Conservation (phyloP, 2,329 filamentous ascomycete genomes). For the Sporothrix euskadiensis region DNA sequence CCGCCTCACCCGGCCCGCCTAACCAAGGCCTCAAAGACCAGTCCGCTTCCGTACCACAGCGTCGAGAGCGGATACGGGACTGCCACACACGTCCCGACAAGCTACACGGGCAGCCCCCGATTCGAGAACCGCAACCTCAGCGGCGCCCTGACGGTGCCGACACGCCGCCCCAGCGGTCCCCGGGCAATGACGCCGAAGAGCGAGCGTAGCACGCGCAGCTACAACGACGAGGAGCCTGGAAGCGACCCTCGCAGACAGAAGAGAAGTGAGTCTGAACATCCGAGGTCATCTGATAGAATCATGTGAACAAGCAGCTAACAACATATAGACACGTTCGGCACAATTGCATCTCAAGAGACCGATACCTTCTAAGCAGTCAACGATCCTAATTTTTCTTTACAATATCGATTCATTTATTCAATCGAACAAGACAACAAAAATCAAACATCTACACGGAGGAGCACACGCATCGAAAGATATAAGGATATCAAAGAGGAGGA, state of each 20-base stretch:
- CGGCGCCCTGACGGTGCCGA: slow-evolving; percentile 53
- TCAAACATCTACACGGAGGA: neutral
- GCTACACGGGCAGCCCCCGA: slow-evolving; percentile 55
- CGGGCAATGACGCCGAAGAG: slow-evolving; percentile 62
- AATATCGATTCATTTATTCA: neutral
- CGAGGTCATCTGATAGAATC: too few relatives aligned
- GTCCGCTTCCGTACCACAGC: slow-evolving; percentile 58
- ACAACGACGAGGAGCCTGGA: slow-evolving; percentile 48
- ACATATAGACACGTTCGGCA: slow-evolving; percentile 54
- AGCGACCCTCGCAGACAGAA: slow-evolving; percentile 54
- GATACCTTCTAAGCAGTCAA: slow-evolving; percentile 50
- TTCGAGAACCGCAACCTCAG: slow-evolving; percentile 60
- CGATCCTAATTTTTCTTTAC: neutral
- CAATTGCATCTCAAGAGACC: slow-evolving; percentile 53
- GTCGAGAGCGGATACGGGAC: slow-evolving; percentile 58
- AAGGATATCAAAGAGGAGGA: neutral
- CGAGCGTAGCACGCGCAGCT: slow-evolving; percentile 40
- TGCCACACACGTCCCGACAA: slow-evolving; percentile 44
- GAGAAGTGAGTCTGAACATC: slow-evolving; percentile 49
- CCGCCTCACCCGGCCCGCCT: slow-evolving; percentile 51
- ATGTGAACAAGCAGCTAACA: slow-evolving; percentile 29
- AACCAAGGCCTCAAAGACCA: slow-evolving; percentile 55
- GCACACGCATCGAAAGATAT: neutral
- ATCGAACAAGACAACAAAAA: neutral
- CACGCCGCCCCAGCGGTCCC: slow-evolving; percentile 58